These are phyloP conservation scores for Yarrowia sp. DNA, from an alignment of 805 yeast genomes.

Conservation along the genomic window DNA sequence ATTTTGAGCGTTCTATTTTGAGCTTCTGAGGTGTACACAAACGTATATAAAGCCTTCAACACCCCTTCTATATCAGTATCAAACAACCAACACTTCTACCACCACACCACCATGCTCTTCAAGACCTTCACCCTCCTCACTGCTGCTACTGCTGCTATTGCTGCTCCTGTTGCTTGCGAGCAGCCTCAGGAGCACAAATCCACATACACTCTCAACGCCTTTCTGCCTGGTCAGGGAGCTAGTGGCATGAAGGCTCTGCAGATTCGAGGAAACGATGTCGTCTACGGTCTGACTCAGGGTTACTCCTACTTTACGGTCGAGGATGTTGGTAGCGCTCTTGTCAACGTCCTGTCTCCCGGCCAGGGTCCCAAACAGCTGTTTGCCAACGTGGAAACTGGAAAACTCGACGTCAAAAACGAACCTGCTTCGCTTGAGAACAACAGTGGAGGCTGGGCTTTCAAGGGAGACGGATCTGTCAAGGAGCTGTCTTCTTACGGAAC, in stretches of 20 bases:
- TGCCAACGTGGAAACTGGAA: constrained; percentile 1
- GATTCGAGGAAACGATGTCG: constrained; percentile 1
- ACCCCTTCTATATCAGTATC: neutral
- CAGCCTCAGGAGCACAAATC: neutral
- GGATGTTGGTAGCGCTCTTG: constrained; percentile 1
- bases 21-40: too few relatives aligned
- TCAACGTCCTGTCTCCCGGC: neutral
- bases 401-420: neutral
- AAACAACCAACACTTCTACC: neutral
- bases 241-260: neutral
- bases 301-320: constrained; percentile 1
- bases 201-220: neutral
- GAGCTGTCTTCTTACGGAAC: constrained; percentile 1
- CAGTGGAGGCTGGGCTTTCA: constrained; percentile 13
- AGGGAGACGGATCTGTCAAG: constrained; percentile 12
- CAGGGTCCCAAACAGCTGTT: neutral
- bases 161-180: constrained; percentile 10
- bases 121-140: constrained; percentile 2
- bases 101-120: constrained; percentile 1
- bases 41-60: neutral
- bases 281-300: constrained; percentile 4
- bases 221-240: constrained; percentile 6
- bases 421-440: constrained; percentile 5
- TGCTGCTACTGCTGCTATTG: constrained; percentile 2
- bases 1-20: constrained; percentile 1